A percentile compares a stretch with the other conserved stretches of the same genome.
phyloP scores from a whole-genome alignment of 2,329 filamentous ascomycete species.

The Clarireedia sp. region DNA sequence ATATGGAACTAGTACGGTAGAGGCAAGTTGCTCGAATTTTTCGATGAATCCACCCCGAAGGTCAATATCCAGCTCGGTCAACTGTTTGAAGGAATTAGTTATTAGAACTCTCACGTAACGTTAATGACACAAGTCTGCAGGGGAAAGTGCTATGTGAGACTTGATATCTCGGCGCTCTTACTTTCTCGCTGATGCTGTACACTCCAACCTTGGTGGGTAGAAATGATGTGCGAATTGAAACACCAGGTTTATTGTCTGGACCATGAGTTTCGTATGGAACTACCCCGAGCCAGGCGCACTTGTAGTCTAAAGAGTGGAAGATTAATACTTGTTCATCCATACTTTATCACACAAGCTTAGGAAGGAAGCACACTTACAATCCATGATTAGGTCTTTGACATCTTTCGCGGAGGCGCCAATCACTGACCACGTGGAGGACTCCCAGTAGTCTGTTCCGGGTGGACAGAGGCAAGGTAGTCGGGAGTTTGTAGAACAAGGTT shows the following conservation, averaged over 20 bases:
- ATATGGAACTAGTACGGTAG: background rate
- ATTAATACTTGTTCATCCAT: background rate
- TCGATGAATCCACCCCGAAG: background rate
- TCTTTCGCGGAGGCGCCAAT: background rate
- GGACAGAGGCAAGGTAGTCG: background rate
- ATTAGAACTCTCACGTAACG: no score
- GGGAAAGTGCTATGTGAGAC: background rate
- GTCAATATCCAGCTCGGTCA: background rate
- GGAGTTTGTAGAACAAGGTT: background rate
- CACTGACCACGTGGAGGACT: slow-evolving; percentile 1
- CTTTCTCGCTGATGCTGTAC: background rate
- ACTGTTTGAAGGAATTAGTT: background rate
- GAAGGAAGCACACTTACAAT: background rate
- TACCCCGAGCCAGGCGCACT: background rate
- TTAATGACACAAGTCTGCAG: background rate
- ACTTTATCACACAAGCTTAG: no score
- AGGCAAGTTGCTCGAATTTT: slow-evolving; percentile 2
- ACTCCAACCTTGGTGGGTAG: background rate
- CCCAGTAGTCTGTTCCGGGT: background rate
- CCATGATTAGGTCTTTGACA: slow-evolving; percentile 3
- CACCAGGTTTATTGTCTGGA: background rate
- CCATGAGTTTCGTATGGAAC: background rate
- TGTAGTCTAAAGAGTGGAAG: background rate
- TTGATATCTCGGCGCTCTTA: background rate
- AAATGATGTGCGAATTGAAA: background rate